Conservation (phyloP, 2,329 filamentous ascomycete genomes). For the Coleophoma eucalyptorum region DNA sequence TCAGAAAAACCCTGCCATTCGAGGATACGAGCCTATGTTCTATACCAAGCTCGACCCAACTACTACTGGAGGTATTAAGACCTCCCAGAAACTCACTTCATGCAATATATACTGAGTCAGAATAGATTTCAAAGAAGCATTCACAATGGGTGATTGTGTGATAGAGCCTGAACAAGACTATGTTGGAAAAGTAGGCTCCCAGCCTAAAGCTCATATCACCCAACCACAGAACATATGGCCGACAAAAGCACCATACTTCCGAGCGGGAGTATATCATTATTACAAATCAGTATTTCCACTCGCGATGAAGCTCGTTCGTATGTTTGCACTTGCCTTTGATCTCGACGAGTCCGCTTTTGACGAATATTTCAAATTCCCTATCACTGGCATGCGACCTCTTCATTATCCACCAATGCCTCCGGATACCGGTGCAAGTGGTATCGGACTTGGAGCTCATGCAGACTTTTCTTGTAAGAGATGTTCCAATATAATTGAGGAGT, state of each 20-base stretch:
- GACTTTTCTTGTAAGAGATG: conserved; percentile 34
- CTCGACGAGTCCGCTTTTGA: conserved; percentile 35
- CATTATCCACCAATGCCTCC: conserved; percentile 33
- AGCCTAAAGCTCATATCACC: conserved; percentile 22
- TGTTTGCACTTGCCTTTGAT: conserved; percentile 35
- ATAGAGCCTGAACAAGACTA: conserved; percentile 33
- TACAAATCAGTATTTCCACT: conserved; percentile 41
- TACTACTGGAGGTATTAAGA: conserved; percentile 23
- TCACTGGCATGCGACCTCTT: conserved; percentile 35
- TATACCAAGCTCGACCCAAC: conserved; percentile 2
- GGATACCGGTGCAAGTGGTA: conserved; percentile 19
- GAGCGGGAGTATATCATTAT: conserved; percentile 36
- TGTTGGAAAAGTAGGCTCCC: conserved; percentile 19
- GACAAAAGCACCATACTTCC: conserved; percentile 33
- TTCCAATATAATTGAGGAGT: background rate
- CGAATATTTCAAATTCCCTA: conserved; percentile 32
- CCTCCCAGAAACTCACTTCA: no score
- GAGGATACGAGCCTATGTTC: background rate
- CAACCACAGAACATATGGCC: conserved; percentile 32
- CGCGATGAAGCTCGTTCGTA: conserved; percentile 33
- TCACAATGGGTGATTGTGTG: conserved; percentile 33
- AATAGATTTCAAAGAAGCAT: conserved; percentile 26
- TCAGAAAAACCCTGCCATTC: conserved; percentile 30
- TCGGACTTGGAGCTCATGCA: conserved; percentile 36
- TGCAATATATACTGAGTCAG: background rate